A percentile compares a stretch with the other conserved stretches of the same genome.
phyloP scores from a whole-genome alignment of 495 filamentous ascomycete species.

The Penicilliopsis zonata region DNA sequence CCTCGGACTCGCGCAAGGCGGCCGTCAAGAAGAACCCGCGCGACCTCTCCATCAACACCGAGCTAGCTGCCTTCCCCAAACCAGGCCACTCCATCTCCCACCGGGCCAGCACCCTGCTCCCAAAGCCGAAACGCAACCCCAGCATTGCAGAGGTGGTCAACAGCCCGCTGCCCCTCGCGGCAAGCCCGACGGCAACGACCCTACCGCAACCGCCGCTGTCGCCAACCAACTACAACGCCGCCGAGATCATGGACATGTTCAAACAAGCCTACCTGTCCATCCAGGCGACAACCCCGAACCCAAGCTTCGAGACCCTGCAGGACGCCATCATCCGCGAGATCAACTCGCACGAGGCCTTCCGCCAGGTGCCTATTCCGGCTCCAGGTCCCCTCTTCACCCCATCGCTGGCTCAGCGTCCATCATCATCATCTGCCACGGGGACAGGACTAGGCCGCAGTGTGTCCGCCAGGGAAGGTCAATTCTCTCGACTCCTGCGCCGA shows the following conservation, averaged over 20 bases:
- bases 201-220: conserved; percentile 13
- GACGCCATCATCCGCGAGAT: conserved; percentile 37
- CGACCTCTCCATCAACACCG: conserved; percentile 32
- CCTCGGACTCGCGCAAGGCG: conserved; percentile 8
- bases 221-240: conserved; percentile 14
- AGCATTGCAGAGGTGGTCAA: conserved; percentile 37
- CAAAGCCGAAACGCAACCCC: conserved; percentile 24
- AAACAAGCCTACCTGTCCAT: conserved; percentile 24
- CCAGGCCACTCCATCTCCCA: conserved; percentile 22
- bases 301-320: conserved; percentile 32
- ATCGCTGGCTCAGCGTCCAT: conserved; percentile 14
- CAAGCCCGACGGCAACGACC: conserved; percentile 14
- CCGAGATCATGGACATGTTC: conserved; percentile 35
- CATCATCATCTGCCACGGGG: conserved; percentile 10
- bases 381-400: conserved; percentile 27
- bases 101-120: conserved; percentile 29
- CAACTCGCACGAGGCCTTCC: conserved; percentile 37
- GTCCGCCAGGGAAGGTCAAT: conserved; percentile 16
- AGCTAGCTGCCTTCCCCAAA: conserved; percentile 19
- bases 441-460: conserved; percentile 9
- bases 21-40: conserved; percentile 25
- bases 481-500: conserved; percentile 20
- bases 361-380: conserved; percentile 21
- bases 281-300: conserved; percentile 18
- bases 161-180: conserved; percentile 19